These are phyloP conservation scores for Penicillium lagena DNA, from an alignment of 495 filamentous ascomycete species.

Conservation along the genomic window DNA sequence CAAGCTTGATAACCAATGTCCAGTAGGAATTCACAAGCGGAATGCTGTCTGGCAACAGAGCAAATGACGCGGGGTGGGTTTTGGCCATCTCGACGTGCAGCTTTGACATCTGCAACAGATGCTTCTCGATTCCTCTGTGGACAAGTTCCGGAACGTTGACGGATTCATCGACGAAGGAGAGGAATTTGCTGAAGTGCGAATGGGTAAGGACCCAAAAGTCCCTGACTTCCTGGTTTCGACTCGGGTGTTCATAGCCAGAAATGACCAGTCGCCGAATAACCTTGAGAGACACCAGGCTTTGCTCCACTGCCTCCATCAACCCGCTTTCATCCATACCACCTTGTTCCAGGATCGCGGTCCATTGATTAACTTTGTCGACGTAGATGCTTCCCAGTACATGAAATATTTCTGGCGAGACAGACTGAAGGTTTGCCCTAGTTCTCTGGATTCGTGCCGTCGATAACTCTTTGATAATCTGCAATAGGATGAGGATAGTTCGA, in stretches of 20 bases:
- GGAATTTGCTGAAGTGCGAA: slow-evolving; percentile 64
- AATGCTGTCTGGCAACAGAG: slow-evolving; percentile 69
- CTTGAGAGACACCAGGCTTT: slow-evolving; percentile 73
- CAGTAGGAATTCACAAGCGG: slow-evolving; percentile 75
- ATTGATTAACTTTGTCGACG: slow-evolving; percentile 60
- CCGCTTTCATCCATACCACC: slow-evolving; percentile 50
- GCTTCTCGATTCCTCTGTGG: slow-evolving; percentile 62
- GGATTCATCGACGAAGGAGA: slow-evolving; percentile 31
- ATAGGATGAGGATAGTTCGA: slow-evolving; percentile 66
- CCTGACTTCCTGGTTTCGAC: slow-evolving; percentile 65
- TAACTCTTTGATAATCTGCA: slow-evolving; percentile 86
- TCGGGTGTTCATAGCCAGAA: slow-evolving; percentile 76
- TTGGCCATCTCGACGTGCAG: slow-evolving; percentile 79
- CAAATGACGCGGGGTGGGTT: slow-evolving; percentile 71
- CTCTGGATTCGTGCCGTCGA: slow-evolving; percentile 67
- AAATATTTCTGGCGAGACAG: slow-evolving; percentile 72
- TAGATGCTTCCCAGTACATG: slow-evolving; percentile 73
- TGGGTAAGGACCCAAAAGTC: slow-evolving; percentile 70
- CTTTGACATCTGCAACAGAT: slow-evolving; percentile 84
- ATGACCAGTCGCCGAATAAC: slow-evolving; percentile 73
- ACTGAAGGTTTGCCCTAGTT: slow-evolving; percentile 65
- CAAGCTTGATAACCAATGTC: slow-evolving; percentile 68
- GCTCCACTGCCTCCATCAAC: slow-evolving; percentile 57
- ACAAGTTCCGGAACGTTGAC: slow-evolving; percentile 22
- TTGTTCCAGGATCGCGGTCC: slow-evolving; percentile 55